A percentile compares a stretch with the other conserved stretches of the same genome.
Evolutionary conservation across 2,329 filamentous ascomycete genomes (phyloP).

Genomic region (Aspergillus aculeatinus): DNA sequence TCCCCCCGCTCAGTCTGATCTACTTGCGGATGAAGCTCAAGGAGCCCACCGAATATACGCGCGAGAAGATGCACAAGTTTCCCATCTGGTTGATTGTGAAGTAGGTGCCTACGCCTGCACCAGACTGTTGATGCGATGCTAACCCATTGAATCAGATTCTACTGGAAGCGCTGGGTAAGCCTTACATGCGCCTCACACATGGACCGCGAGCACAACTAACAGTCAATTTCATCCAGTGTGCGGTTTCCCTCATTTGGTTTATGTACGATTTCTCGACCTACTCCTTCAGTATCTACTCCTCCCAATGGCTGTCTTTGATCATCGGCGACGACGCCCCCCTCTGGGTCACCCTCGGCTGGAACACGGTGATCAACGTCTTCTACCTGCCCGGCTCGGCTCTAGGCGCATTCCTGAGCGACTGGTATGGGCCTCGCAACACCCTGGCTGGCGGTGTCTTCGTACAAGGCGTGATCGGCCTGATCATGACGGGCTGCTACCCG

Average conservation of each 20-base stretch:
- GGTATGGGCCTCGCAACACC: constrained; percentile 73
- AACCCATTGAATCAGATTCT: constrained; percentile 52
- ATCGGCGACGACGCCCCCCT: constrained; percentile 61
- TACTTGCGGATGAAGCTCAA: constrained; percentile 69
- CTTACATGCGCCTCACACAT: neutral
- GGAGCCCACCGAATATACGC: constrained; percentile 74
- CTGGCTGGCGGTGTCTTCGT: constrained; percentile 68
- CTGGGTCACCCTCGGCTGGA: constrained; percentile 83
- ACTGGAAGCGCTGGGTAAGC: constrained; percentile 66
- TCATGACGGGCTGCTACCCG: constrained; percentile 79
- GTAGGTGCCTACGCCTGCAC: neutral
- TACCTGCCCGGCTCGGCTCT: constrained; percentile 80
- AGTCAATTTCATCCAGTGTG: constrained; percentile 30
- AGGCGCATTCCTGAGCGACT: constrained; percentile 75
- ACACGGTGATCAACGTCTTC: constrained; percentile 82
- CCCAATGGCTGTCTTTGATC: constrained; percentile 59
- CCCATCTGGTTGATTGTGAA: constrained; percentile 50
- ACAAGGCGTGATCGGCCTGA: constrained; percentile 79
- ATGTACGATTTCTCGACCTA: constrained; percentile 84
- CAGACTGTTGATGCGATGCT: neutral
- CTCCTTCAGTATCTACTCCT: constrained; percentile 81
- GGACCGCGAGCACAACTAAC: neutral
- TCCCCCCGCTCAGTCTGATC: constrained; percentile 72
- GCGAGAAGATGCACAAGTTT: constrained; percentile 65
- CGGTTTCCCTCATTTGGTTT: constrained; percentile 79